Base-by-base conservation (phyloP, 1,139 yeast species). In the Kodamaea derodonti region DNA sequence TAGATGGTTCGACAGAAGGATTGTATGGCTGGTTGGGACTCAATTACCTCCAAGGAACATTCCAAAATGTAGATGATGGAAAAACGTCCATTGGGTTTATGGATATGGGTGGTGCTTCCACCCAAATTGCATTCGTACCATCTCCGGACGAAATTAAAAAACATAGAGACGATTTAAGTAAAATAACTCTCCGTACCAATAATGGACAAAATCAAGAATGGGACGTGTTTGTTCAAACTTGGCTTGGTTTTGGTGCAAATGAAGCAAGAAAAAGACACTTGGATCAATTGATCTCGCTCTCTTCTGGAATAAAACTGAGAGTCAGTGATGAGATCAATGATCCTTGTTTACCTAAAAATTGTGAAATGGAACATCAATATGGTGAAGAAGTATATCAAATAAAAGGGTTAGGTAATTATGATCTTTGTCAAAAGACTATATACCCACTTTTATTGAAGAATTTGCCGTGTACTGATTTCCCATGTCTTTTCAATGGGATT, bases 81-180 rank as follows among this genome's bases (percentile, higher is more conserved):
- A 12, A 17, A 16, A 65, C 65, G n/a, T 75, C 87, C 0, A 72
- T 75, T 38, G 95, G 95, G 2, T 84, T 84, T 49, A 82, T 84
- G 90, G 95, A 84, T 54, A 84, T 84, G 95, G 95, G 95, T 6
- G 95, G 95, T 14, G 95, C 94, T 0, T 82, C 90, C 3, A 81
- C 88, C 0, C 95, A 84, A 48, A 72, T 84, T 22, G 86, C 92
- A 8, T 84, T 84, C 65, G 84, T 78, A 12, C 94, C 94, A 0
- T 63, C 69, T 11, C 43, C 45, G 7, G 65, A 65, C 17, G 84
- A 83, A 38, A 56, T 78, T 11, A 55, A 57, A 18, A 72, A 69
- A 43, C 90, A 84, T 52, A 54, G 58, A 27, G 84, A 83, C 24
- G 90, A 84, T 52, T 68, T 83, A 31, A 69, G 82, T 3, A 68